Evolutionary conservation across 163 green algal genomes (phyloP).

Genomic region (Chlorella variabilis): DNA sequence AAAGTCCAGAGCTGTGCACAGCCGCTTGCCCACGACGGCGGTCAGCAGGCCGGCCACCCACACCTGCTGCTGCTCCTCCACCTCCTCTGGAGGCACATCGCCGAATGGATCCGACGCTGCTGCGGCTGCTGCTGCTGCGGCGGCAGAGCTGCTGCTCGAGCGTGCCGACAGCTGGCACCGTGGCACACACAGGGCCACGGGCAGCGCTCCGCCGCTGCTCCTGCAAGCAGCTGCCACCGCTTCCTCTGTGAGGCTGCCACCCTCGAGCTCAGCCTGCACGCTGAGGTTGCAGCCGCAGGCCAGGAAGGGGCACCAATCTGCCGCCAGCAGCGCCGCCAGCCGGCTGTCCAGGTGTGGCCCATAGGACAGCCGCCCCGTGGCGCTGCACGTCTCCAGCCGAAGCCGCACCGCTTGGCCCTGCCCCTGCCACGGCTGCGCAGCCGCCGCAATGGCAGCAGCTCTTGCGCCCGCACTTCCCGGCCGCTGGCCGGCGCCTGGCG

Average conservation of each 20-base stretch:
- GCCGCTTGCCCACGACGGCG: conserved; percentile 29
- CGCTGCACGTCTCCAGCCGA: background rate
- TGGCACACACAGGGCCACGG: conserved; percentile 18
- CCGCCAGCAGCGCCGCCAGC: conserved; percentile 9
- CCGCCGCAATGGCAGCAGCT: too few species aligned
- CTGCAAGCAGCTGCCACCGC: background rate
- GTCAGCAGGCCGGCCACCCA: conserved; percentile 27
- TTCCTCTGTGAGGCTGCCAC: background rate
- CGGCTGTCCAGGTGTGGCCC: background rate
- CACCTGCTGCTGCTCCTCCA: background rate
- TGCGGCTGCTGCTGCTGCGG: background rate
- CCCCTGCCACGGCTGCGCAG: background rate
- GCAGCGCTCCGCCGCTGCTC: background rate
- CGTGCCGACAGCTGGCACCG: background rate
- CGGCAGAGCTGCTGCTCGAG: background rate
- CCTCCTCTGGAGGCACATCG: background rate
- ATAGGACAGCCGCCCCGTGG: background rate
- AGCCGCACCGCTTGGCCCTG: background rate
- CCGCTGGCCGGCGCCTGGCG: background rate
- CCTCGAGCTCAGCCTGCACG: conserved; percentile 30
- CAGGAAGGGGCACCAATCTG: conserved; percentile 6
- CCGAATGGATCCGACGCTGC: background rate
- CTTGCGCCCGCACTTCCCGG: background rate
- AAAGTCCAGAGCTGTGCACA: conserved; percentile 40
- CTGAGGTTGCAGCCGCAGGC: background rate